A percentile compares a stretch with the other conserved stretches of the same genome.
Evolutionary conservation across 148 eudicot genomes (phyloP).

Genomic region (Chenopodium formosanum): DNA sequence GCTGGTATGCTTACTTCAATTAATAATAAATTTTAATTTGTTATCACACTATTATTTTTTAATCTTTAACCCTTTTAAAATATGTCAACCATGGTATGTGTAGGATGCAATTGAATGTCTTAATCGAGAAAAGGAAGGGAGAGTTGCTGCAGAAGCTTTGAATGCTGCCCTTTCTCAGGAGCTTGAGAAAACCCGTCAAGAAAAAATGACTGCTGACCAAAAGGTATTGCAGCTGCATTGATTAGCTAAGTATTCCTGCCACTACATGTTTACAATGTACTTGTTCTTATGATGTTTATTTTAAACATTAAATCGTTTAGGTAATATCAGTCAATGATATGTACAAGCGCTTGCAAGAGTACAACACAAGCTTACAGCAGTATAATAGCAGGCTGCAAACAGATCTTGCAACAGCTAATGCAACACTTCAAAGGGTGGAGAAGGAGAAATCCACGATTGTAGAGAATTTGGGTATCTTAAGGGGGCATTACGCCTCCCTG

Average conservation of each 20-base stretch:
- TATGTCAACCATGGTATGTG: slow-evolving; percentile 13
- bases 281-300: background rate
- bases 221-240: slow-evolving; percentile 38
- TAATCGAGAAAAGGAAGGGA: slow-evolving; percentile 55
- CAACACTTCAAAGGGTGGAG: slow-evolving; percentile 54
- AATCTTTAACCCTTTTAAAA: background rate
- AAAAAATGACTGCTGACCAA: slow-evolving; percentile 42
- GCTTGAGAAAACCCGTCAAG: slow-evolving; percentile 52
- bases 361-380: slow-evolving; percentile 71
- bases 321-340: slow-evolving; percentile 51
- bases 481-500: slow-evolving; percentile 54
- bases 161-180: slow-evolving; percentile 47
- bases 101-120: slow-evolving; percentile 52
- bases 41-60: background rate
- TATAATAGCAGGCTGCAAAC: slow-evolving; percentile 69
- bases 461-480: slow-evolving; percentile 49
- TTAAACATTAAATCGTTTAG: slow-evolving; percentile 31
- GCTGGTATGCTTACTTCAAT: slow-evolving; percentile 38
- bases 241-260: background rate
- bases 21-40: background rate
- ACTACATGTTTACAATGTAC: background rate
- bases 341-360: slow-evolving; percentile 65
- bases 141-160: slow-evolving; percentile 46
- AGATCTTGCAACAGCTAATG: slow-evolving; percentile 59
- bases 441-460: slow-evolving; percentile 57